Conservation (phyloP, 176 grass and related monocot genomes). For the Areca catechu region DNA sequence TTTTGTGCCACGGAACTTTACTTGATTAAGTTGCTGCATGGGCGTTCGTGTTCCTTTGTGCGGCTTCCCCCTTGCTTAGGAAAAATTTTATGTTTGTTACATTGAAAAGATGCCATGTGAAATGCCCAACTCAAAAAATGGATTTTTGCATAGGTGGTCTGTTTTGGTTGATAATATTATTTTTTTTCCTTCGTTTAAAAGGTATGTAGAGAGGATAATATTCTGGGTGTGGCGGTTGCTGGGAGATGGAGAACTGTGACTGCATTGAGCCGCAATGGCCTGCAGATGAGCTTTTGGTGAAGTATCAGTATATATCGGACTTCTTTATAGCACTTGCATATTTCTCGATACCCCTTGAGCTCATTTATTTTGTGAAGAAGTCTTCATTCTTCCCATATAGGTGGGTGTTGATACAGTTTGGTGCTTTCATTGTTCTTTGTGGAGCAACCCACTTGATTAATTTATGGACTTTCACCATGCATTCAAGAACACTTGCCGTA, state of each 20-base stretch:
- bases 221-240: too few relatives aligned
- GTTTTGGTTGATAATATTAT: too few relatives aligned
- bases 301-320: slow-evolving; percentile 95
- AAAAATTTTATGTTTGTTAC: too few relatives aligned
- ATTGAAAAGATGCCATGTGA: too few relatives aligned
- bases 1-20: too few relatives aligned
- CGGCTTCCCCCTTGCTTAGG: too few relatives aligned
- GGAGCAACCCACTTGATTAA: slow-evolving; percentile 79
- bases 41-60: too few relatives aligned
- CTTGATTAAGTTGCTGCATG: too few relatives aligned
- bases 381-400: slow-evolving; percentile 45
- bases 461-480: slow-evolving; percentile 62
- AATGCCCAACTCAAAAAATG: too few relatives aligned
- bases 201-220: too few relatives aligned
- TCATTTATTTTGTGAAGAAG: slow-evolving; percentile 91
- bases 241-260: slow-evolving; percentile 65
- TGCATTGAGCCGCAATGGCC: slow-evolving; percentile 76
- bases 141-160: too few relatives aligned
- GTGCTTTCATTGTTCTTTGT: slow-evolving; percentile 82
- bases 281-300: slow-evolving; percentile 74
- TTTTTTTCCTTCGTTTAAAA: too few relatives aligned
- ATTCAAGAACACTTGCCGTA: slow-evolving; percentile 49
- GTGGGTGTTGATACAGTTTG: slow-evolving; percentile 90
- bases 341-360: slow-evolving; percentile 90
- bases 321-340: slow-evolving; percentile 79